A percentile compares a stretch with the other conserved stretches of the same genome.
These are phyloP conservation scores for Vitis amurensis DNA, from an alignment of 164 flowering plant genomes.

Conservation along the genomic window DNA sequence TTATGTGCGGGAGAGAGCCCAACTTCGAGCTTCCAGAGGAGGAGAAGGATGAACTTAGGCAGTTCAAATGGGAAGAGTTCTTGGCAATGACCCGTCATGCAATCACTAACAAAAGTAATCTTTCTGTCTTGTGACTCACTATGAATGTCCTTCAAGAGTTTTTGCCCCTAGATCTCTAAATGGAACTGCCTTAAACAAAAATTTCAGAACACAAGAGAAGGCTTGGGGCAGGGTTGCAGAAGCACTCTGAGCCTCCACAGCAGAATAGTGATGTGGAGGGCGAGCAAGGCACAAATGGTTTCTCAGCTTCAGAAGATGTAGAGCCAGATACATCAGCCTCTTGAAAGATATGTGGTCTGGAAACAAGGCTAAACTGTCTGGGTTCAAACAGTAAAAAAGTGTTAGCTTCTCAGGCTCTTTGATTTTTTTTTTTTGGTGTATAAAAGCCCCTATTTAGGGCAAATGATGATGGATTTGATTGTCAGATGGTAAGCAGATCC, in stretches of 20 bases:
- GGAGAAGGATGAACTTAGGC: conserved; percentile 74
- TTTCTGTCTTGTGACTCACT: not conserved
- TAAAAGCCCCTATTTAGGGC: conserved; percentile 41
- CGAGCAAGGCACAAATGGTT: conserved; percentile 34
- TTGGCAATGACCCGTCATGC: conserved; percentile 73
- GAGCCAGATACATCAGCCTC: conserved; percentile 36
- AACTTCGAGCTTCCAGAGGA: conserved; percentile 83
- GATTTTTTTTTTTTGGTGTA: conserved; percentile 13
- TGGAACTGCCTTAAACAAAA: not conserved
- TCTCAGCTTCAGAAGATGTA: conserved; percentile 55
- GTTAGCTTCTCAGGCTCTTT: conserved; percentile 3
- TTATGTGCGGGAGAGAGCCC: conserved; percentile 98
- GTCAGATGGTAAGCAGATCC: not conserved
- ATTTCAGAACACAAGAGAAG: conserved; percentile 58
- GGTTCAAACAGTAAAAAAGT: conserved; percentile 5
- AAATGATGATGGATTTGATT: conserved; percentile 4
- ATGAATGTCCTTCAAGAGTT: no score
- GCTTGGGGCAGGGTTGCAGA: conserved; percentile 31
- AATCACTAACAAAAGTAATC: conserved; percentile 73
- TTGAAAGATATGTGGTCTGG: conserved; percentile 11
- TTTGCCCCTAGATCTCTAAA: no score
- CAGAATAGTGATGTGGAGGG: conserved; percentile 38
- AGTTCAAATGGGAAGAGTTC: conserved; percentile 84
- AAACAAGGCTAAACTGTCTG: conserved; percentile 7
- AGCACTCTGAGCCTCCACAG: conserved; percentile 27